Evolutionary conservation across 2,329 filamentous ascomycete species (phyloP).

Genomic region (Grosmannia clavigera): DNA sequence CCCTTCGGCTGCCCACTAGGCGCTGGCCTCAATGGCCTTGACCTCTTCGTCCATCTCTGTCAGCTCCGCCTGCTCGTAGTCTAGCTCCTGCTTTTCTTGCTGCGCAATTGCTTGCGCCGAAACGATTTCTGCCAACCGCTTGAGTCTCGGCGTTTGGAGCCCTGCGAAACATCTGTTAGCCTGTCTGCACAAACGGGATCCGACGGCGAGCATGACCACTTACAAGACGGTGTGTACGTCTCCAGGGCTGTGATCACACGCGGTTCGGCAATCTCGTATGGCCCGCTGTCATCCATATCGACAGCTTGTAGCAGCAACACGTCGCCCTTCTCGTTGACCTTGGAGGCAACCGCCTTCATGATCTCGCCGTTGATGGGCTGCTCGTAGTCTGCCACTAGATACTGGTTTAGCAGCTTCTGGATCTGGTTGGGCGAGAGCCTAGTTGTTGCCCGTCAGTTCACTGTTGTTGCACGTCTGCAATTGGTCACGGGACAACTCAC

Average conservation of each 20-base stretch:
- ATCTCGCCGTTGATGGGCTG: conserved; percentile 99
- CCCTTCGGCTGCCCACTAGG: conserved; percentile 18
- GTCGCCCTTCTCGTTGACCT: conserved; percentile 96
- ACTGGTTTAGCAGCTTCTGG: conserved; percentile 96
- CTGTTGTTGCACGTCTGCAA: background rate
- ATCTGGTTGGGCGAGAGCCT: conserved; percentile 98
- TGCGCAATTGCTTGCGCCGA: conserved; percentile 93
- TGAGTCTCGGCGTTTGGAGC: conserved; percentile 91
- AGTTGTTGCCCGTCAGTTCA: background rate
- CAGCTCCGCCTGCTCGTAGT: conserved; percentile 36
- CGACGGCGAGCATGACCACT: conserved; percentile 24
- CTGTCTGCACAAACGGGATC: background rate
- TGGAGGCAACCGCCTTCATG: conserved; percentile 97
- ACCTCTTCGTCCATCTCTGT: conserved; percentile 37
- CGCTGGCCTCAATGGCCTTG: conserved; percentile 23
- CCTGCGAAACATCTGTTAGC: conserved; percentile 32
- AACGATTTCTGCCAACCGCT: conserved; percentile 95
- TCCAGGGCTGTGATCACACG: conserved; percentile 91
- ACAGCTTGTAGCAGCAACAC: conserved; percentile 86
- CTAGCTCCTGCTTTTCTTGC: conserved; percentile 65
- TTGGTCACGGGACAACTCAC: conserved; percentile 40
- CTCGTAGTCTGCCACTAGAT: conserved; percentile 96
- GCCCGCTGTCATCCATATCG: conserved; percentile 97
- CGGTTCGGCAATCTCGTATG: conserved; percentile 96
- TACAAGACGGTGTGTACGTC: conserved; percentile 96